Percentiles rank a stretch among this genome's conserved stretches.
Conservation (phyloP, 1,284 basidiomycete genomes). For the Anthracocystis panici-leucophaei region DNA sequence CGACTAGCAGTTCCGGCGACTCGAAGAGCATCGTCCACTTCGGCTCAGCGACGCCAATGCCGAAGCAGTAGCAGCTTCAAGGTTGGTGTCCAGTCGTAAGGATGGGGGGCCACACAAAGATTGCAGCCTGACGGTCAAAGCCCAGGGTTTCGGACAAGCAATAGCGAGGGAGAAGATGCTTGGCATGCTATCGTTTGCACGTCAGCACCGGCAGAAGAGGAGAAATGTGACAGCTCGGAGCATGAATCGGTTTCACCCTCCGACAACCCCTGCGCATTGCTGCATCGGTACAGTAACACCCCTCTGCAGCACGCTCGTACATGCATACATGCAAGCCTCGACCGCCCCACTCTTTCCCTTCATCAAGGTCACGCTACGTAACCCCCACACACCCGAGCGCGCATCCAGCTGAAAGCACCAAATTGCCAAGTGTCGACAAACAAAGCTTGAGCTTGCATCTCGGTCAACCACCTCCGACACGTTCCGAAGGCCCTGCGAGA, state of each 20-base stretch:
- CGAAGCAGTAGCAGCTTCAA: no score
- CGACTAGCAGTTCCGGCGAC: conserved; percentile 2
- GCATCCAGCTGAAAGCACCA: no score
- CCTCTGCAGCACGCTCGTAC: conserved; percentile 34
- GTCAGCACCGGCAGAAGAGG: background rate
- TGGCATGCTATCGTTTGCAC: background rate
- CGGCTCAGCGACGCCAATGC: background rate
- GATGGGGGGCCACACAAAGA: background rate
- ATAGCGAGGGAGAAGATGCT: background rate
- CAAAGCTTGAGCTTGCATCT: no score
- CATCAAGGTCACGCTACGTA: background rate
- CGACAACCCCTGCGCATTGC: conserved; percentile 2
- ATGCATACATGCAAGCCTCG: conserved; percentile 1
- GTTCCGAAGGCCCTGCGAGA: no score
- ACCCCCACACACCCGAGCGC: background rate
- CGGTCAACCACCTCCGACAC: no score
- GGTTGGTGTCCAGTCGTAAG: no score
- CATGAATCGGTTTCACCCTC: conserved; percentile 19
- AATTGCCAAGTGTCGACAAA: no score
- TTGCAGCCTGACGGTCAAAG: no score
- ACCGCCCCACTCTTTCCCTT: background rate
- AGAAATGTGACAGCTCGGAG: conserved; percentile 32
- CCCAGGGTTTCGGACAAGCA: no score
- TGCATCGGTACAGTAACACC: conserved; percentile 1
- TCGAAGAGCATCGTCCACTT: background rate